These are phyloP conservation scores for Schizophyllum commune DNA, from an alignment of 1,284 basidiomycete genomes.

Conservation along the genomic window DNA sequence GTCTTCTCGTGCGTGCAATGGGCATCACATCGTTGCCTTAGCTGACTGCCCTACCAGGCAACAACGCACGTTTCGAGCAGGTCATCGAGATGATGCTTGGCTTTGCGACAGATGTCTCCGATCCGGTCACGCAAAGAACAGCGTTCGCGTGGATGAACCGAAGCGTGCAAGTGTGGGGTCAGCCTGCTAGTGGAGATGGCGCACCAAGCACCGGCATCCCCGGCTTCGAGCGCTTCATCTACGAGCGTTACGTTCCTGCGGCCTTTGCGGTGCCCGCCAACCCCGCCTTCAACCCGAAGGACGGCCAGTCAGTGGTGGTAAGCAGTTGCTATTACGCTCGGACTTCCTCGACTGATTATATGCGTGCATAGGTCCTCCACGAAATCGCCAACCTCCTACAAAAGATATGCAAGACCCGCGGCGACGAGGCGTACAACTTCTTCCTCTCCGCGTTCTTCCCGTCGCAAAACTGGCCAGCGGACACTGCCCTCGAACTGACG, in stretches of 20 bases:
- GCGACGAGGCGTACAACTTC: constrained; percentile 80
- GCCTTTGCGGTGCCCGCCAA: constrained; percentile 80
- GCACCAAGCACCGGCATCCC: constrained; percentile 48
- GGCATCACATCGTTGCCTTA: not conserved
- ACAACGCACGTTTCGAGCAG: constrained; percentile 69
- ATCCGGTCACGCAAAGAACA: constrained; percentile 70
- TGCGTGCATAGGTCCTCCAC: constrained; percentile 63
- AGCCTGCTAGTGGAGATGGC: constrained; percentile 34
- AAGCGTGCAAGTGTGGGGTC: constrained; percentile 79
- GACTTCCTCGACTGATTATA: not conserved
- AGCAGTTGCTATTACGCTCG: no score
- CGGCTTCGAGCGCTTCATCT: constrained; percentile 92
- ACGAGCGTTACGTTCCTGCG: constrained; percentile 79
- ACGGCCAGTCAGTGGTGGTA: constrained; percentile 80
- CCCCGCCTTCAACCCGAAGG: constrained; percentile 80
- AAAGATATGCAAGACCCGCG: constrained; percentile 69
- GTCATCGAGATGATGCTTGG: constrained; percentile 71
- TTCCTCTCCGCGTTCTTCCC: constrained; percentile 80
- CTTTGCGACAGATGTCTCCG: constrained; percentile 69
- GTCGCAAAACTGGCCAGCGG: constrained; percentile 79
- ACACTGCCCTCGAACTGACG: constrained; percentile 74
- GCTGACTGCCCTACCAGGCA: constrained; percentile 41
- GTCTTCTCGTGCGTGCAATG: constrained; percentile 65
- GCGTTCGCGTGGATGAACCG: constrained; percentile 79
- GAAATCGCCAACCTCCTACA: constrained; percentile 87